Conservation (phyloP, 306 rosid genomes). For the Hippophae tibetana region DNA sequence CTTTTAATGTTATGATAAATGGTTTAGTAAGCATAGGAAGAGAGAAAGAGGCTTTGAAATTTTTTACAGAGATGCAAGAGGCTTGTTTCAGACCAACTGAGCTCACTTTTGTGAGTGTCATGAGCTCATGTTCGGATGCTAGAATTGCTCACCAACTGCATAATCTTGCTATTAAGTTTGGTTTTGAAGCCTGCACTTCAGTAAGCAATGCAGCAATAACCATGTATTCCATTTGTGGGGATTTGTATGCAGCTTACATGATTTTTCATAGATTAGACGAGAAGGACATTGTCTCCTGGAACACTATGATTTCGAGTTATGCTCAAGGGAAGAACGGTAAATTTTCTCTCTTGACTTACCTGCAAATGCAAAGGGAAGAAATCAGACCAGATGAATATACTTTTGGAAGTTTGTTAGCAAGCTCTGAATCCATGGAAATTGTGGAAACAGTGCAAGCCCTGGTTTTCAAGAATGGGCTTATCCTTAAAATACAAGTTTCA, state of each 20-base stretch:
- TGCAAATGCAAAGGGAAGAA: conserved; percentile 43
- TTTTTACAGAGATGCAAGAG: conserved; percentile 50
- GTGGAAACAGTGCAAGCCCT: conserved; percentile 52
- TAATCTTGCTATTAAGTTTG: conserved; percentile 44
- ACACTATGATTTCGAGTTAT: conserved; percentile 49
- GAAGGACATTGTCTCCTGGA: conserved; percentile 71
- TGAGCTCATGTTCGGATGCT: conserved; percentile 52
- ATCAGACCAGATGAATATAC: conserved; percentile 62
- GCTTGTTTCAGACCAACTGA: conserved; percentile 36
- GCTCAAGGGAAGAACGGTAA: conserved; percentile 35
- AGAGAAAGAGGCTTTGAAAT: conserved; percentile 39
- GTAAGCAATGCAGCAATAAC: conserved; percentile 64
- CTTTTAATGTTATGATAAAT: conserved; percentile 63
- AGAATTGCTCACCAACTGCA: conserved; percentile 46
- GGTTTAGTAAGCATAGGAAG: conserved; percentile 47
- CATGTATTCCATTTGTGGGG: conserved; percentile 61
- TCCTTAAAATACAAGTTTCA: conserved; percentile 31
- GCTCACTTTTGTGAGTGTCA: conserved; percentile 61
- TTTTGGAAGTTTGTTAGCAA: conserved; percentile 57
- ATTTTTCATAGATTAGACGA: conserved; percentile 42
- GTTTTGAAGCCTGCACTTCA: conserved; percentile 41
- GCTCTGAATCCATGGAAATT: conserved; percentile 26
- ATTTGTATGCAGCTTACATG: conserved; percentile 32
- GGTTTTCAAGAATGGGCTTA: conserved; percentile 43
- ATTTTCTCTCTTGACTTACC: conserved; percentile 38